Conservation (phyloP, 2,329 filamentous ascomycete genomes). For the Ascochyta pisi region DNA sequence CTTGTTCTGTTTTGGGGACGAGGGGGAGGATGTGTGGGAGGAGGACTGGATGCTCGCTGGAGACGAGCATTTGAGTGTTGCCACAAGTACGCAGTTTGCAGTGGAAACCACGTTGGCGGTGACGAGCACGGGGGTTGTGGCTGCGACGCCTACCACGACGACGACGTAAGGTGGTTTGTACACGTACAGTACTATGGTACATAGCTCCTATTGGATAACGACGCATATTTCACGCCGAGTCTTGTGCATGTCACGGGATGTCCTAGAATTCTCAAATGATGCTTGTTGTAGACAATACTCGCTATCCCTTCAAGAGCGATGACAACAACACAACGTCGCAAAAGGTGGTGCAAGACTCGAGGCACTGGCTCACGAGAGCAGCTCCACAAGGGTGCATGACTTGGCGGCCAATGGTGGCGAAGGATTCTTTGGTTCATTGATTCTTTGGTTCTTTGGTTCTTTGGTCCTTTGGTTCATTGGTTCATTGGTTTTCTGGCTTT, state of each 20-base stretch:
- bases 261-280: not conserved
- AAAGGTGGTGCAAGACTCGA: not conserved
- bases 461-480: too few relatives aligned
- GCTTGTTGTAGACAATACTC: not conserved
- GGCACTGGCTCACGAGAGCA: slow-evolving; percentile 1
- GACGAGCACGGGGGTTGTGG: not conserved
- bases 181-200: too few relatives aligned
- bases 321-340: not conserved
- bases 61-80: not conserved
- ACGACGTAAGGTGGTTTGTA: not conserved
- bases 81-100: not conserved
- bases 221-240: not conserved
- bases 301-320: not conserved
- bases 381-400: too few relatives aligned
- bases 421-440: too few relatives aligned
- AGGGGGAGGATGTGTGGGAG: slow-evolving; percentile 40
- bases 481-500: too few relatives aligned
- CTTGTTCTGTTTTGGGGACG: slow-evolving; percentile 68
- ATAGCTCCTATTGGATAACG: not conserved
- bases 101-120: not conserved
- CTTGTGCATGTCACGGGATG: not conserved
- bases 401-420: too few relatives aligned
- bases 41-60: slow-evolving; percentile 26
- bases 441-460: too few relatives aligned
- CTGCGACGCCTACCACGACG: not conserved